phyloP scores from a whole-genome alignment of 495 filamentous ascomycete genomes.

The Aspergillus bertholletiae region DNA sequence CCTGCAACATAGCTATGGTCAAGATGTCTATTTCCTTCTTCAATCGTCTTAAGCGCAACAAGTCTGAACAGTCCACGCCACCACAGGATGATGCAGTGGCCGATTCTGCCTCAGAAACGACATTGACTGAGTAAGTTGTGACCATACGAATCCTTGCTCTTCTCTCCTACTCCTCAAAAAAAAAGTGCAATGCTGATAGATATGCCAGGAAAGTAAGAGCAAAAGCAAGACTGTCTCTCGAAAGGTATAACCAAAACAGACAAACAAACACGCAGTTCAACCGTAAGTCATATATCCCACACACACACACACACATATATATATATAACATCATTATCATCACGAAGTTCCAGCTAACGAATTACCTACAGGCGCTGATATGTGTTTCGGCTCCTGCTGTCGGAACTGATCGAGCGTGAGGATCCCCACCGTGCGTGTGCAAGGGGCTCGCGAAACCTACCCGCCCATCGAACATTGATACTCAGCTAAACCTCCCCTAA shows the following conservation, averaged over 20 bases:
- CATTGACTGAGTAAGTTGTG: no score
- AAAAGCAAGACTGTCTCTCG: not conserved
- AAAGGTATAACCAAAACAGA: not conserved
- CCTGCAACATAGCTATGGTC: no score
- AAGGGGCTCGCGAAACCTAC: not conserved
- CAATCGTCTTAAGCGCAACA: no score
- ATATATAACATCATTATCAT: not conserved
- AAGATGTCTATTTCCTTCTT: no score
- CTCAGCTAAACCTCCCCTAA: not conserved
- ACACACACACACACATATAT: not conserved
- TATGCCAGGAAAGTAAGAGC: not conserved
- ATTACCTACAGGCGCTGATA: constrained; percentile 8
- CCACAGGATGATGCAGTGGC: no score
- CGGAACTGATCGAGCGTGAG: constrained; percentile 1
- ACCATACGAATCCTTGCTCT: no score
- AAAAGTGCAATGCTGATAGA: no score
- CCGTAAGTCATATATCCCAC: not conserved
- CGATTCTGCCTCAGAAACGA: no score
- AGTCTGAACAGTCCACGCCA: no score
- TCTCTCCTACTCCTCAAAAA: no score
- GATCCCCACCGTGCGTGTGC: not conserved
- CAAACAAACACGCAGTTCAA: constrained; percentile 1
- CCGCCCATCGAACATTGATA: no score
- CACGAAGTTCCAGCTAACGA: no score
- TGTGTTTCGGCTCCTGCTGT: constrained; percentile 11